Conservation (phyloP, 805 yeast species). For the Nakazawaea ernobii region DNA sequence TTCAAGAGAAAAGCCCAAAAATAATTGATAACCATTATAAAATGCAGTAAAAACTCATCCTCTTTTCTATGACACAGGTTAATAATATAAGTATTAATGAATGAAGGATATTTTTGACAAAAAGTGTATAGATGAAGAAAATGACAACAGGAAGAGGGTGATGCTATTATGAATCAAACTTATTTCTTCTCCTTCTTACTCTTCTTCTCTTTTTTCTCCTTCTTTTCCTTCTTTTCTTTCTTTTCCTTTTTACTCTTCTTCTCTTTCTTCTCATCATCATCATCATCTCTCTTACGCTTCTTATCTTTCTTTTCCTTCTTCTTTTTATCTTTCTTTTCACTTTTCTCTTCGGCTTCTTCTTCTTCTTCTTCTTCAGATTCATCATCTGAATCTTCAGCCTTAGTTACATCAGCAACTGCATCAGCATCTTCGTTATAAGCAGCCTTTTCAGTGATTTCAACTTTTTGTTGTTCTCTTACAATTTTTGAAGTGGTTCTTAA, state of each 20-base stretch:
- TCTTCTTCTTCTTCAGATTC: constrained; percentile 10
- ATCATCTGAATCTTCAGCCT: constrained; percentile 18
- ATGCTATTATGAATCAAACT: background rate
- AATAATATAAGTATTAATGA: background rate
- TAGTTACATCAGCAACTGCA: constrained; percentile 35
- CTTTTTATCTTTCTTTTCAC: constrained; percentile 16
- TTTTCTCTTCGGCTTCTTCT: constrained; percentile 23
- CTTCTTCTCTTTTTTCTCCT: constrained; percentile 18
- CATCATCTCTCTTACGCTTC: constrained; percentile 20
- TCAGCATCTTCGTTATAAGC: constrained; percentile 97
- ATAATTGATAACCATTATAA: background rate
- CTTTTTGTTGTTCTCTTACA: constrained; percentile 77
- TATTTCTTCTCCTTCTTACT: constrained; percentile 20
- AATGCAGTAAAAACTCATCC: background rate
- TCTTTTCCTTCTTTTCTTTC: constrained; percentile 17
- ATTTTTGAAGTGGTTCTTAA: constrained; percentile 83
- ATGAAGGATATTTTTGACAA: too few species aligned
- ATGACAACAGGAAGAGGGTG: background rate
- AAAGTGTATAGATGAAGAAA: too few species aligned
- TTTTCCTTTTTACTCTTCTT: constrained; percentile 19
- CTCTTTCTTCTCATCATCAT: constrained; percentile 19
- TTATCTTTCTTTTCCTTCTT: constrained; percentile 18
- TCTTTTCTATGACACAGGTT: background rate
- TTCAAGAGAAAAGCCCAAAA: background rate
- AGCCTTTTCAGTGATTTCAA: constrained; percentile 76